Evolutionary conservation across 345 rosid species (phyloP), one percentile per base, ranked within the genome.

Genomic region (Anacardium occidentale): DNA sequence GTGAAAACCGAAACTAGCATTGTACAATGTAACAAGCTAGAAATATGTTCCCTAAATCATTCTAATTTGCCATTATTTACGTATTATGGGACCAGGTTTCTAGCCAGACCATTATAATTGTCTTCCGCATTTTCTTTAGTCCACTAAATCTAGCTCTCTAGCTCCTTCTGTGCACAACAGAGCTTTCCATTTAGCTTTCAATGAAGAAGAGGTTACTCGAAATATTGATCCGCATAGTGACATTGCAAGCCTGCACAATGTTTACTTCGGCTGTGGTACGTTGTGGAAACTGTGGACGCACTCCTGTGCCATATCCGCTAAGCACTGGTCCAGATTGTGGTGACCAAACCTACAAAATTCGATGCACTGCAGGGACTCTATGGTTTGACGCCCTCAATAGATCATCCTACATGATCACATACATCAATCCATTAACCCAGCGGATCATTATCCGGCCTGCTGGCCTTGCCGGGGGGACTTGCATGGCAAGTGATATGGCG

Each of bases 281-380:
- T 10, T 83, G 87, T 53, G 68, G 75, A 0, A 78, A 78, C 66
- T 83, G 87, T 34, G 88, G 90, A 48, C 71, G 63, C 70, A 69
- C 62, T 15, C 55, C 79, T 3, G 85, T 85, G 53, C 89, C 89
- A 0, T 85, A 83, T 71, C 89, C 89, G 5, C 80, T 86, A 54
- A 83, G 87, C 59, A 86, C 86, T 0, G 60, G 67, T 3, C 76
- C 82, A 21, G 63, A 45, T 25, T 87, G 89, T 66, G 87, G 91
- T 51, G 86, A 85, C 64, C 87, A 75, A 32, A 62, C 71, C 0
- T 85, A 85, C 82, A 78, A 71, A 63, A 73, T 85, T 64, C 76
- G 76, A 10, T 87, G 91, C 71, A 58, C 76, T 1, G 24, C 73
- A 4, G 74, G 79, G 0, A 21, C 64, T 2, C 75, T 86, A 8